Conservation (phyloP, 257 asterid genomes). For the Gentiana dahurica region DNA sequence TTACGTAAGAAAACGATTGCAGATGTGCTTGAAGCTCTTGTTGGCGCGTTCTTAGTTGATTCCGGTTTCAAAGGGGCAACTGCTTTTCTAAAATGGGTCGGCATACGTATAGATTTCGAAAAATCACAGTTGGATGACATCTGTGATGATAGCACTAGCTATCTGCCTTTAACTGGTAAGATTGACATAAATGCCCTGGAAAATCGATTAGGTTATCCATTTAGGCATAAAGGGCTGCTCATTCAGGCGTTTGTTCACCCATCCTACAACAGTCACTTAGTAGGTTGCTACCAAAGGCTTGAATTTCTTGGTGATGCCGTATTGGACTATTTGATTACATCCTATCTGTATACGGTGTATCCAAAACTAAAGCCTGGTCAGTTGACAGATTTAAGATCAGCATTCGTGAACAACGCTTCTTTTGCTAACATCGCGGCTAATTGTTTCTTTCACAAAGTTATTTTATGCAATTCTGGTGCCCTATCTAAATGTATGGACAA, state of each 20-base stretch:
- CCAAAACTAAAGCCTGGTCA: constrained; percentile 91
- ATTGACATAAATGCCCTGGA: constrained; percentile 52
- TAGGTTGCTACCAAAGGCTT: constrained; percentile 98
- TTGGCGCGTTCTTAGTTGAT: constrained; percentile 84
- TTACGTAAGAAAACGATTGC: constrained; percentile 79
- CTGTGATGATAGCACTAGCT: constrained; percentile 47
- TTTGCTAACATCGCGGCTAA: constrained; percentile 77
- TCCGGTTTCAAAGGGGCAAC: constrained; percentile 84
- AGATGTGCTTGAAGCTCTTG: constrained; percentile 88
- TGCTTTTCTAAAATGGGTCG: constrained; percentile 86
- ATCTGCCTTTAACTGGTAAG: constrained; percentile 49
- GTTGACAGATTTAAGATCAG: constrained; percentile 88
- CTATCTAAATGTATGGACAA: constrained; percentile 54
- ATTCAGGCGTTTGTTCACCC: constrained; percentile 97
- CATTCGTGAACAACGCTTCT: constrained; percentile 53
- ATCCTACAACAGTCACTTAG: constrained; percentile 56
- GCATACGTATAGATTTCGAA: constrained; percentile 47
- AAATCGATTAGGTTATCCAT: constrained; percentile 39
- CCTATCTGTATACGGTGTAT: constrained; percentile 76
- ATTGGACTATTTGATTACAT: constrained; percentile 91
- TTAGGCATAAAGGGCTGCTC: constrained; percentile 71
- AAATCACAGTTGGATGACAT: constrained; percentile 37
- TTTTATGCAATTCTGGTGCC: constrained; percentile 51
- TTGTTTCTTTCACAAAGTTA: constrained; percentile 49
- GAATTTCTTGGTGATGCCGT: constrained; percentile 98